Conservation (phyloP, 163 green algal species). For the Picocystis sp. region DNA sequence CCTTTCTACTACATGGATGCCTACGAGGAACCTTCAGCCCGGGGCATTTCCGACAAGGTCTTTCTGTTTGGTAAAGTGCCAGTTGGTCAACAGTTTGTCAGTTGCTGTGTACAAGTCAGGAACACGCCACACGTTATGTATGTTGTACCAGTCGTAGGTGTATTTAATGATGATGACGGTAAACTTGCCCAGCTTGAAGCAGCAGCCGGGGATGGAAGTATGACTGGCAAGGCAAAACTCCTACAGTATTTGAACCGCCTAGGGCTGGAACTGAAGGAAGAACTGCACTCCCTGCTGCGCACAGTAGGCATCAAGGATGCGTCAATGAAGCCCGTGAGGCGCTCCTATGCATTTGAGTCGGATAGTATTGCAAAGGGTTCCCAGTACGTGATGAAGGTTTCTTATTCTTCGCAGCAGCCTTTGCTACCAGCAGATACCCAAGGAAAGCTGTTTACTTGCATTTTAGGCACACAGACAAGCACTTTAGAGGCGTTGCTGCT, state of each 20-base stretch:
- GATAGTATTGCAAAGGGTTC: slow-evolving; percentile 42
- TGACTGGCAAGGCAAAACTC: slow-evolving; percentile 9
- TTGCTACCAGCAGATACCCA: slow-evolving; percentile 15
- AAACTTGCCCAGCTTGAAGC: slow-evolving; percentile 25
- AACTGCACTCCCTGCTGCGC: slow-evolving; percentile 48
- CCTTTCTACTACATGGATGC: slow-evolving; percentile 86
- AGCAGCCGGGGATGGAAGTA: slow-evolving; percentile 1
- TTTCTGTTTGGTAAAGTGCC: slow-evolving; percentile 90
- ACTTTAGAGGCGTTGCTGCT: slow-evolving; percentile 72
- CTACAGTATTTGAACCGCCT: slow-evolving; percentile 23
- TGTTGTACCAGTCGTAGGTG: slow-evolving; percentile 43
- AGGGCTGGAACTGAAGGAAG: slow-evolving; percentile 39
- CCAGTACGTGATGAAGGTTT: slow-evolving; percentile 87
- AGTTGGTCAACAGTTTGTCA: slow-evolving; percentile 24
- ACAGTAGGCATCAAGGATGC: slow-evolving; percentile 28
- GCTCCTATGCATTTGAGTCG: slow-evolving; percentile 82
- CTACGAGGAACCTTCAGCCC: slow-evolving; percentile 56
- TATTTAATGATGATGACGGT: slow-evolving; percentile 27
- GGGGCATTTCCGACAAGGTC: slow-evolving; percentile 40
- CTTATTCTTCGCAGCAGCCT: slow-evolving; percentile 44
- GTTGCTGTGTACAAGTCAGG: slow-evolving; percentile 54
- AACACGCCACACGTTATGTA: slow-evolving; percentile 61
- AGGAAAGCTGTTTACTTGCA: slow-evolving; percentile 29
- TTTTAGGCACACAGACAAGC: slow-evolving; percentile 54
- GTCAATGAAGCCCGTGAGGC: slow-evolving; percentile 56